Percentiles rank a stretch among this genome's conserved stretches.
Evolutionary conservation across 306 rosid genomes (phyloP).

Genomic region (Prunus campanulata): DNA sequence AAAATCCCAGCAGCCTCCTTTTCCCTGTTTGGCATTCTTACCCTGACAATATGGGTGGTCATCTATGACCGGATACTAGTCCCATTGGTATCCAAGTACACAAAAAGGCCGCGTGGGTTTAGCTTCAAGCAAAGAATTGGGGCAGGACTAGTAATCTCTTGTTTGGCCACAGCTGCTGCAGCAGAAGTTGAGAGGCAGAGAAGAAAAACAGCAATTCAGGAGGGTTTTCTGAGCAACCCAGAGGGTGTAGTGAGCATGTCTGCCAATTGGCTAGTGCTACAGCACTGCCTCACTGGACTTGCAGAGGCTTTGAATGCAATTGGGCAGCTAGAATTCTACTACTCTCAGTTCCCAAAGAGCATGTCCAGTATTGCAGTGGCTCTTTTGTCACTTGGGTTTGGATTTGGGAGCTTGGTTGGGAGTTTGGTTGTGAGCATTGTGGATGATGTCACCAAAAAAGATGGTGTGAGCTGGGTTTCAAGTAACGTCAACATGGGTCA

Average conservation of each 20-base stretch:
- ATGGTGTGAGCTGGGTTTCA: slow-evolving; percentile 50
- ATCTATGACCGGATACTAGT: slow-evolving; percentile 50
- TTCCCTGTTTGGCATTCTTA: slow-evolving; percentile 41
- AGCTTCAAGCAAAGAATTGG: slow-evolving; percentile 53
- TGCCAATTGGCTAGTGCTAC: slow-evolving; percentile 76
- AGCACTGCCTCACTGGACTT: slow-evolving; percentile 52
- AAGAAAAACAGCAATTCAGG: slow-evolving; percentile 43
- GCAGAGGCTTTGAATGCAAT: slow-evolving; percentile 68
- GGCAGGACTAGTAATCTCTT: slow-evolving; percentile 45
- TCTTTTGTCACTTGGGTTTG: slow-evolving; percentile 45
- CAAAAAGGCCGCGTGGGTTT: slow-evolving; percentile 30
- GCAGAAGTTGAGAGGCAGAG: slow-evolving; percentile 52
- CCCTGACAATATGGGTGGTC: slow-evolving; percentile 56
- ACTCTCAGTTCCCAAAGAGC: slow-evolving; percentile 66
- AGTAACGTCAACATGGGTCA: slow-evolving; percentile 53
- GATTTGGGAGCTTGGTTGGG: slow-evolving; percentile 51
- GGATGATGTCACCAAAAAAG: slow-evolving; percentile 28
- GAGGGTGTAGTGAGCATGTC: slow-evolving; percentile 48
- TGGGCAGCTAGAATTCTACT: slow-evolving; percentile 74
- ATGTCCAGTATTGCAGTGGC: slow-evolving; percentile 74
- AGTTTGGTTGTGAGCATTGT: slow-evolving; percentile 41
- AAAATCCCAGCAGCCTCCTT: slow-evolving; percentile 56
- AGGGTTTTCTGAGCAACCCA: slow-evolving; percentile 34
- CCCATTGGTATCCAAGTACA: slow-evolving; percentile 42
- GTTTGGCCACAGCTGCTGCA: slow-evolving; percentile 42